Evolutionary conservation across 805 yeast genomes (phyloP), one percentile per base, ranked within the genome.

Genomic region (Komagataella pastoris): DNA sequence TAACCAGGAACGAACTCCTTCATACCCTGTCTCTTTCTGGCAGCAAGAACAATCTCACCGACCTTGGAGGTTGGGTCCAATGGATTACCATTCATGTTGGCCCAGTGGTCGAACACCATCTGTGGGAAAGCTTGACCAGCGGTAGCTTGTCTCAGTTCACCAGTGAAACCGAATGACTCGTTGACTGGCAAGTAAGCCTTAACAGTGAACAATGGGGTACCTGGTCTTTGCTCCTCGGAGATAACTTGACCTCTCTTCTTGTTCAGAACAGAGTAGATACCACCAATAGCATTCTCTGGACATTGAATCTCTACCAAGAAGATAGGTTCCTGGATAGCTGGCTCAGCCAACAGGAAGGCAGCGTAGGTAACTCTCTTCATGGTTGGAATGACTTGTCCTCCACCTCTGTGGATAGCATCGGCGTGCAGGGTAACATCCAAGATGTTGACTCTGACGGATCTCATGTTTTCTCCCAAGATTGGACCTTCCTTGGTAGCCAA

Each of bases 111-210:
- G 77, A 91, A 93, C 75, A 93, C 95, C 95, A 93, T 82, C 81
- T 91, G 98, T 79, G 99, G 99, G 99, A 91, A 91, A 75, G 99
- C 99, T 83, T 91, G 99, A 77, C 99, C 99, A 87, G 97, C 97
- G 70, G 99, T 91, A 71, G 98, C 97, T 80, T 91, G 97, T 83
- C 99, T 88, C 72, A 91, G 85, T 70, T 90, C 96, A 81, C 95
- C 93, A 67, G 96, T 85, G 96, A 91, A 91, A 86, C 99, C 99
- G 85, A 93, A 91, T 55, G 99, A 91, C 83, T 93, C 99, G 80
- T 91, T 93, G 66, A 91, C 97, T 74, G 99, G 99, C 79, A 91
- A 83, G 96, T 89, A 87, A 68, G 99, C 99, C 88, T 91, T 93
- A 76, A 91, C 95, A 68, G 96, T 89, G 84, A 93, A 93, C 81